Evolutionary conservation across 768 basidiomycete genomes (phyloP).

Genomic region (Boletus reticulatus): DNA sequence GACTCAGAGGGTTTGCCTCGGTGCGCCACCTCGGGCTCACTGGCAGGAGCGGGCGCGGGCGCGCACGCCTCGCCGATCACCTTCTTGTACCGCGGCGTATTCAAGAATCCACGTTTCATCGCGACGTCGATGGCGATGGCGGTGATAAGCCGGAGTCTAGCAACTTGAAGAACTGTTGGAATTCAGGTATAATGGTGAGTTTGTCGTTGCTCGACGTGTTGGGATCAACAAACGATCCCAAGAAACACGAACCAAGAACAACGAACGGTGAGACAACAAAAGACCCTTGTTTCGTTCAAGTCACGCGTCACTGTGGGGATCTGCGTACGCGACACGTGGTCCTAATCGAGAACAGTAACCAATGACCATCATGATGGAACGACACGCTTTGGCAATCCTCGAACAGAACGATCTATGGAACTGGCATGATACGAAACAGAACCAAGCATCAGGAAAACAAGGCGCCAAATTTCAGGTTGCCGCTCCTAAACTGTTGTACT

Average conservation of each 20-base stretch:
- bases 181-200: no score
- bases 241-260: no score
- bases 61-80: conserved; percentile 6
- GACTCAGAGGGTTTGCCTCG: not conserved
- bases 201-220: no score
- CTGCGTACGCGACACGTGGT: not conserved
- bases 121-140: not conserved
- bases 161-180: not conserved
- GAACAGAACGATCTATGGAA: not conserved
- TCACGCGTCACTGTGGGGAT: no score
- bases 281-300: no score
- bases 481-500: not conserved
- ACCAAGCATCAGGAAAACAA: not conserved
- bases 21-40: not conserved
- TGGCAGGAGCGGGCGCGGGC: not conserved
- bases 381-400: conserved; percentile 1
- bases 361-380: not conserved
- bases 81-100: conserved; percentile 6
- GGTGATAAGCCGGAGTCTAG: not conserved
- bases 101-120: conserved; percentile 27
- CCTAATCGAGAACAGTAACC: no score
- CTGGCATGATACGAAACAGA: not conserved
- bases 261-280: no score
- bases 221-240: no score
- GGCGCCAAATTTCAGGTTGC: not conserved